A percentile compares a stretch with the other conserved stretches of the same genome.
These are phyloP conservation scores for Erodium maritimum DNA, from an alignment of 345 rosid genomes.

Conservation along the genomic window DNA sequence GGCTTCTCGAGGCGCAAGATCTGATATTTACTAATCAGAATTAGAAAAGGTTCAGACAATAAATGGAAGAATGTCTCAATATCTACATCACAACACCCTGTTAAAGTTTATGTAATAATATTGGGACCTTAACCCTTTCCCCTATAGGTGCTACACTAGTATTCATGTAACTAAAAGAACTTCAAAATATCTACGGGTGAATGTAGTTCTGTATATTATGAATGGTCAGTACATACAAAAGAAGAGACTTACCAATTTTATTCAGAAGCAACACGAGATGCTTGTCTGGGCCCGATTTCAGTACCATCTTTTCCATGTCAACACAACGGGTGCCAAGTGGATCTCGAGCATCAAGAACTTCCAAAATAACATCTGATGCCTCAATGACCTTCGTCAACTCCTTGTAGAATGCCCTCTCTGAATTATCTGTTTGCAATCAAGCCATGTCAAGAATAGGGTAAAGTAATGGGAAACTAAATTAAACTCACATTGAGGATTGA, in stretches of 20 bases:
- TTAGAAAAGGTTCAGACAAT: no score
- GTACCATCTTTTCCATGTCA: conserved; percentile 93
- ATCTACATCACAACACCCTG: no score
- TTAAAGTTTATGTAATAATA: no score
- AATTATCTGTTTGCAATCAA: conserved; percentile 39
- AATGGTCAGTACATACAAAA: neutral
- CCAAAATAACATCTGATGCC: conserved; percentile 83
- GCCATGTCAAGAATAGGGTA: conserved; percentile 3
- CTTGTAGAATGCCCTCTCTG: conserved; percentile 89
- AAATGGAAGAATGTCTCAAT: no score
- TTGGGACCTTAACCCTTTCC: no score
- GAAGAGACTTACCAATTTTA: conserved; percentile 53
- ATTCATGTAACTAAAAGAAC: no score
- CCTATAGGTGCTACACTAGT: no score
- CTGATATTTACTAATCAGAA: conserved; percentile 19
- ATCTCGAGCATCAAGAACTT: conserved; percentile 93
- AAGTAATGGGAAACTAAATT: neutral
- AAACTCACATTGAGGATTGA: neutral
- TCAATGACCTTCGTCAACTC: conserved; percentile 89
- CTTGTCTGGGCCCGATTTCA: conserved; percentile 67
- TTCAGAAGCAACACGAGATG: conserved; percentile 74
- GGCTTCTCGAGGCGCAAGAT: conserved; percentile 97
- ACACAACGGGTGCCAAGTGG: conserved; percentile 87
- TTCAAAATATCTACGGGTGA: no score
- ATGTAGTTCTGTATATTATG: no score